Evolutionary conservation across 139 green algal genomes (phyloP).

Genomic region (Zygnema circumcarinatum): DNA sequence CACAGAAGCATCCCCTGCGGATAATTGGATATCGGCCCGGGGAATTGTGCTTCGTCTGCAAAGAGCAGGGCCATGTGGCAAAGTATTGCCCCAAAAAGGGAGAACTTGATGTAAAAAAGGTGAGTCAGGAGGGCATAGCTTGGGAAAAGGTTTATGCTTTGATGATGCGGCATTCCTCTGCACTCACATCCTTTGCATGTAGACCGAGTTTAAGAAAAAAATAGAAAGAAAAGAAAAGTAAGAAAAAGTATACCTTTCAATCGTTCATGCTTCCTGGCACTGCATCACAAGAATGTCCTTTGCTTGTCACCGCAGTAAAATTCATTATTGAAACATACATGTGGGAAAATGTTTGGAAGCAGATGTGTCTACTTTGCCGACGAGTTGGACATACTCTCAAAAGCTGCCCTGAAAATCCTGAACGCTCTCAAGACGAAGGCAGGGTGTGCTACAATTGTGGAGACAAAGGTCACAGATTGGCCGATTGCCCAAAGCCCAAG

Average conservation of each 20-base stretch:
- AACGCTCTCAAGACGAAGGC: neutral
- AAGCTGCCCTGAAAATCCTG: constrained; percentile 24
- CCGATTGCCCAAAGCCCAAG: constrained; percentile 34
- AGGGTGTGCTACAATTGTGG: constrained; percentile 50
- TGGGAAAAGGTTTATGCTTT: too few species aligned
- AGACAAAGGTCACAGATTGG: constrained; percentile 20
- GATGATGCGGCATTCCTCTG: too few species aligned
- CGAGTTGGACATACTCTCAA: constrained; percentile 40
- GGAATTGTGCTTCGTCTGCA: constrained; percentile 36
- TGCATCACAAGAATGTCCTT: too few species aligned
- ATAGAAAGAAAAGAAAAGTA: too few species aligned
- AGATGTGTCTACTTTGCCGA: constrained; percentile 51
- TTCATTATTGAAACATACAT: too few species aligned
- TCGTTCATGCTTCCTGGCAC: too few species aligned
- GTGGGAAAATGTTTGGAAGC: neutral
- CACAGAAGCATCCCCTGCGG: constrained; percentile 33
- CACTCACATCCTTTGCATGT: too few species aligned
- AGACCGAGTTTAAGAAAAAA: too few species aligned
- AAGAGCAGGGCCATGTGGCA: constrained; percentile 1
- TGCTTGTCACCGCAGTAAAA: too few species aligned
- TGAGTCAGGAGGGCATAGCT: too few species aligned
- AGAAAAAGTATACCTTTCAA: too few species aligned
- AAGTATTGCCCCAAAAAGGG: constrained; percentile 32
- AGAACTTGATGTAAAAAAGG: constrained; percentile 18
- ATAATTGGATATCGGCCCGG: constrained; percentile 31